A percentile compares a stretch with the other conserved stretches of the same genome.
These are phyloP conservation scores for Allium sativum DNA, from an alignment of 106 monocot genomes.

Conservation along the genomic window DNA sequence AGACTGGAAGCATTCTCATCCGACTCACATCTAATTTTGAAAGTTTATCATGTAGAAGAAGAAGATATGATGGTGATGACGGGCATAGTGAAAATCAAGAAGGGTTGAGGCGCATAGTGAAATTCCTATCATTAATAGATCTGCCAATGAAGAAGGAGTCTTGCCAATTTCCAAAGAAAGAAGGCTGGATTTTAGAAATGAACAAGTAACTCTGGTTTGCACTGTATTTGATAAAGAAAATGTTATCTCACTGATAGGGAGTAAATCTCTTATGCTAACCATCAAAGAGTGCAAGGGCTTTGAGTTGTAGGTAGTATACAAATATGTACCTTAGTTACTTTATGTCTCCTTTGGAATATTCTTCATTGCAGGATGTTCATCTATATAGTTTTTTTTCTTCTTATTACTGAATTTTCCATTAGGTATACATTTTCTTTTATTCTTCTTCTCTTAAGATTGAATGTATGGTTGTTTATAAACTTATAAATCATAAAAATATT, in stretches of 20 bases:
- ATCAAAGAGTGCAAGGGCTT: slow-evolving; percentile 67
- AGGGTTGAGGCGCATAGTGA: slow-evolving; percentile 62
- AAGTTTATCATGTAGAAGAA: too few relatives aligned
- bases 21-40: too few relatives aligned
- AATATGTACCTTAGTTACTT: not conserved
- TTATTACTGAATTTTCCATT: not conserved
- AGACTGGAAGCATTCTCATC: too few relatives aligned
- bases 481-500: slow-evolving; percentile 24
- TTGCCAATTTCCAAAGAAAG: slow-evolving; percentile 15
- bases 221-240: slow-evolving; percentile 26
- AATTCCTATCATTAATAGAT: slow-evolving; percentile 40
- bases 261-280: slow-evolving; percentile 57
- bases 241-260: slow-evolving; percentile 22
- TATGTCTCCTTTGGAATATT: not conserved
- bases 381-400: too few relatives aligned
- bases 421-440: slow-evolving; percentile 48
- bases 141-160: slow-evolving; percentile 30
- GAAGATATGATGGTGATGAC: too few relatives aligned
- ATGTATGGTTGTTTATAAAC: slow-evolving; percentile 50
- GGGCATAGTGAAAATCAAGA: too few relatives aligned
- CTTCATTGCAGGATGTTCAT: not conserved
- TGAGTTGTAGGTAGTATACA: slow-evolving; percentile 46
- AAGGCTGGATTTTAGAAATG: slow-evolving; percentile 46
- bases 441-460: slow-evolving; percentile 37
- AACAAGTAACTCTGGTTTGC: slow-evolving; percentile 61